A percentile compares a stretch with the other conserved stretches of the same genome.
phyloP scores from a whole-genome alignment of 2,329 filamentous ascomycete genomes.

The Pseudogymnoascus sp. region DNA sequence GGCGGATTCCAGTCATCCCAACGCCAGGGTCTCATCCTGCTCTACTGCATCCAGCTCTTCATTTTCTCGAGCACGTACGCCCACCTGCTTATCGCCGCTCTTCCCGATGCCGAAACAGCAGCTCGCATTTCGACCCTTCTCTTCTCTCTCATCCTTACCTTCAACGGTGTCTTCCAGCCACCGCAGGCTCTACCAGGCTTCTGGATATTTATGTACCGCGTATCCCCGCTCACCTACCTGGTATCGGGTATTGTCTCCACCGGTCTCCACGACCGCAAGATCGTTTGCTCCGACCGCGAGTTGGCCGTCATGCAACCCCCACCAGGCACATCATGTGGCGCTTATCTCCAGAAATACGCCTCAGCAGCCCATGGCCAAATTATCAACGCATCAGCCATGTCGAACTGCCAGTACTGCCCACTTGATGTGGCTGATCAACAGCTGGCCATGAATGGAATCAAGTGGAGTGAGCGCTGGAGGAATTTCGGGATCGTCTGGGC shows the following conservation, averaged over 20 bases:
- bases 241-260: constrained; percentile 63
- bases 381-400: constrained; percentile 38
- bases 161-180: constrained; percentile 66
- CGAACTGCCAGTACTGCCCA: constrained; percentile 51
- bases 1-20: constrained; percentile 39
- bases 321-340: constrained; percentile 43
- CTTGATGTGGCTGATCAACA: constrained; percentile 44
- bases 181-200: constrained; percentile 59
- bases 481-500: constrained; percentile 58
- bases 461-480: constrained; percentile 55
- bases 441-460: constrained; percentile 40
- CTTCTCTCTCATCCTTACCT: constrained; percentile 66
- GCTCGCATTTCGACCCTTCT: constrained; percentile 70
- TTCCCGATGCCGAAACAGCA: constrained; percentile 67
- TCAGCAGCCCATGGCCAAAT: constrained; percentile 43
- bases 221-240: constrained; percentile 58
- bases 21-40: constrained; percentile 56
- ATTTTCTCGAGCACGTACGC: constrained; percentile 80
- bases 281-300: constrained; percentile 63
- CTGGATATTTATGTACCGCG: constrained; percentile 80
- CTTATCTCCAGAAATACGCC: constrained; percentile 50
- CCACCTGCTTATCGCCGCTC: constrained; percentile 66
- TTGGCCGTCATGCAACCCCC: constrained; percentile 56
- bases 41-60: constrained; percentile 68
- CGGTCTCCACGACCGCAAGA: constrained; percentile 57